Conservation (phyloP, 495 filamentous ascomycete genomes). For the Viridothelium virens region DNA sequence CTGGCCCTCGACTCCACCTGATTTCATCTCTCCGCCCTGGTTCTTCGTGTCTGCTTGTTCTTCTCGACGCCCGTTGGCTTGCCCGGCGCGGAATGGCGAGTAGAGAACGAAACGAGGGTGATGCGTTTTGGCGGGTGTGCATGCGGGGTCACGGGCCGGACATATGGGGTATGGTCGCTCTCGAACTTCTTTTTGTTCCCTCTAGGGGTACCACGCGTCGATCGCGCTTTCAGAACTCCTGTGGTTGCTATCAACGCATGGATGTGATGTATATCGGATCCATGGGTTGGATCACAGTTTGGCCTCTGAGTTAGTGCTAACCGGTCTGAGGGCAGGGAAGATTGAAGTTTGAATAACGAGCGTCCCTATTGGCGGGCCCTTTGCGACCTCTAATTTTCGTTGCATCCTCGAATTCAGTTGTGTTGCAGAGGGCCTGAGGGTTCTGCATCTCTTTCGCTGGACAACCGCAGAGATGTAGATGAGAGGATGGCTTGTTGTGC, state of each 20-base stretch:
- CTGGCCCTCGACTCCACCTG: background rate
- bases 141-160: conserved; percentile 7
- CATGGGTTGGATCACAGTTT: no score
- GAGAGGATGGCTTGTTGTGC: conserved; percentile 7
- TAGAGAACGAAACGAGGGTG: background rate
- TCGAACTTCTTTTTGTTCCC: background rate
- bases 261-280: background rate
- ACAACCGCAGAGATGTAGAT: conserved; percentile 3
- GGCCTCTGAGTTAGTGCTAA: no score
- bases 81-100: conserved; percentile 3
- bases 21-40: background rate
- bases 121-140: background rate
- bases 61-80: background rate
- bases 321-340: background rate
- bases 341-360: background rate
- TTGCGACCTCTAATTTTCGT: background rate
- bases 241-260: background rate
- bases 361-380: background rate
- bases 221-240: background rate
- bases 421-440: background rate
- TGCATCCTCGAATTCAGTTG: background rate
- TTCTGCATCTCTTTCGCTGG: conserved; percentile 8
- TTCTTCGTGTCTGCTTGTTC: background rate
- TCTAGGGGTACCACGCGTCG: no score
- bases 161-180: conserved; percentile 7